Base-by-base conservation (phyloP, 352 stramenopile genomes). In the Phytophthora lateralis region DNA sequence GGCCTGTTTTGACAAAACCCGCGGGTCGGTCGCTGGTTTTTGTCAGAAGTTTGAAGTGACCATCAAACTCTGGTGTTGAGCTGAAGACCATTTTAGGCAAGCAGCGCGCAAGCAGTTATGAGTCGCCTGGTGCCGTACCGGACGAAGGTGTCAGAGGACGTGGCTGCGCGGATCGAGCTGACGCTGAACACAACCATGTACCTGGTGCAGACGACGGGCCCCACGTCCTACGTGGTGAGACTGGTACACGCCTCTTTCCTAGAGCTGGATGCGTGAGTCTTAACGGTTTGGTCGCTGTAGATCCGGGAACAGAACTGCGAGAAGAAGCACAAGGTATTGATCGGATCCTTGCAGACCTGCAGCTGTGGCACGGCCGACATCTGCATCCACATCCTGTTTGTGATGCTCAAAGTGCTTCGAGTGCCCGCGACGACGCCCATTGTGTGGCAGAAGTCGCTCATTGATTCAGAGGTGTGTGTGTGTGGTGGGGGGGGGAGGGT, bases 371-470 rank as follows among this genome's bases (percentile, higher is more conserved):
- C 90, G 14, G 48, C 56, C 3, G 86, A 95, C 21, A 73, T 95
- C n/a, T 93, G 86, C 55, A 76, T 90, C 29, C 86, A 95, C 56
- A 79, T 95, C 12, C 69, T 95, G 30, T 95, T 95, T 50, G 85
- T 95, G 20, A 91, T 95, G 81, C 81, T 95, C 44, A 93, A 95
- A 65, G 75, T 94, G 11, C 59, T 93, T 18, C 82, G 84, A 24
- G 82, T 95, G 3, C 85, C 82, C 17, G 55, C 74, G 24, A 83
- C 81, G 10, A 84, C 69, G 18, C 79, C 86, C 4, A 66, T 93
- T 24, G 79, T 95, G 30, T 95, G 86, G 86, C 86, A 95, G 60
- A 90, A 92, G 54, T 93, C 86, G 6, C 69, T 95, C 21, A 82
- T 91, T 38, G 86, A 95, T 62, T 93, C 79, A 9, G 86, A 95